Evolutionary conservation across 164 flowering plant genomes (phyloP).

Genomic region (Platanus orientalis): DNA sequence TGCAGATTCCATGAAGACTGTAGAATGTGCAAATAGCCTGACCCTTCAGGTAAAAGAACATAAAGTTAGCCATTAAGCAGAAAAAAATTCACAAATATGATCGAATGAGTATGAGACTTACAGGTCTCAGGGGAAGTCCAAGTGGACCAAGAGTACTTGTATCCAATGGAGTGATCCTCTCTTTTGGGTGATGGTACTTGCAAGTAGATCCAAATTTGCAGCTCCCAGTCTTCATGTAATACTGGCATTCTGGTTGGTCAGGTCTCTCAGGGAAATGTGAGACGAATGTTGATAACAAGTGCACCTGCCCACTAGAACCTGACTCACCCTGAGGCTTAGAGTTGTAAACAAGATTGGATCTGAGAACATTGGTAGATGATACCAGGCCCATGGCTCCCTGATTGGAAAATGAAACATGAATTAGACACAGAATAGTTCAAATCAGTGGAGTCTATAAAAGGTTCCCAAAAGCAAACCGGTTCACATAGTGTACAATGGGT

Average conservation of each 20-base stretch:
- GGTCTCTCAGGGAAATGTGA: slow-evolving; percentile 63
- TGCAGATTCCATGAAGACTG: slow-evolving; percentile 45
- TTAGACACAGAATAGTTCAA: neutral
- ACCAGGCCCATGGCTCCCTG: slow-evolving; percentile 45
- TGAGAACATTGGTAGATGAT: slow-evolving; percentile 33
- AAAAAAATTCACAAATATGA: neutral
- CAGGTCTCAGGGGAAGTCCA: slow-evolving; percentile 42
- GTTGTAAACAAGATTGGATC: slow-evolving; percentile 35
- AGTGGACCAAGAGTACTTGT: slow-evolving; percentile 38
- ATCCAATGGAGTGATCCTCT: slow-evolving; percentile 39
- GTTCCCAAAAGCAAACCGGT: too few species aligned
- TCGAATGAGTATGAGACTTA: neutral
- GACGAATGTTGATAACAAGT: slow-evolving; percentile 20
- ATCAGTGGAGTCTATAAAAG: too few species aligned
- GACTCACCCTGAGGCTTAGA: slow-evolving; percentile 35
- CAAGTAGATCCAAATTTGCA: slow-evolving; percentile 83
- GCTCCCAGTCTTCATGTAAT: slow-evolving; percentile 67
- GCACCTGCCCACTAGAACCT: slow-evolving; percentile 36
- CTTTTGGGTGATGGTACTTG: slow-evolving; percentile 78
- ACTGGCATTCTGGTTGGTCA: slow-evolving; percentile 77
- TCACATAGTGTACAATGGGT: too few species aligned
- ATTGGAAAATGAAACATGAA: slow-evolving; percentile 4
- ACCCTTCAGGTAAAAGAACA: slow-evolving; percentile 34
- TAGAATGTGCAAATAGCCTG: slow-evolving; percentile 54
- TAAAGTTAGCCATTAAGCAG: neutral